A percentile compares a stretch with the other conserved stretches of the same genome.
These are phyloP conservation scores for Phytophthora citricola DNA, from an alignment of 352 stramenopile genomes.

Conservation along the genomic window DNA sequence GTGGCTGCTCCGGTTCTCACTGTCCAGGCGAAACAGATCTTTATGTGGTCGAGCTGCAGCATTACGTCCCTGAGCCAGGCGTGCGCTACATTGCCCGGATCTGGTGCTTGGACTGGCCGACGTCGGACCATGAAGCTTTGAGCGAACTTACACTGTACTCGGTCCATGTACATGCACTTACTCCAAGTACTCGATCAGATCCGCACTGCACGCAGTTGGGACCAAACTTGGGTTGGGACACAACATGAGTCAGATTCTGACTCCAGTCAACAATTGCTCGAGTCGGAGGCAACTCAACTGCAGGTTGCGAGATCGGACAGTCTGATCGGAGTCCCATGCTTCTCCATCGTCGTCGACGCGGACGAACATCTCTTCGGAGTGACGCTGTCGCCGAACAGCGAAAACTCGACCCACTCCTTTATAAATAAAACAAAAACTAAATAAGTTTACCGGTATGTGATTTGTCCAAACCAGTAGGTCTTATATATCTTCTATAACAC, in stretches of 20 bases:
- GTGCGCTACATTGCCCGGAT: not conserved
- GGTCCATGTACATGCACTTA: not conserved
- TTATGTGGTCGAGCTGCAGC: not conserved
- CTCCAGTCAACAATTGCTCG: slow-evolving; percentile 19
- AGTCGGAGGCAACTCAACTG: slow-evolving; percentile 9
- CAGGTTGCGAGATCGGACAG: slow-evolving; percentile 4
- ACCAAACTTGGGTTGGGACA: not conserved
- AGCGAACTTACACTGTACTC: no score
- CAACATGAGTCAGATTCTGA: not conserved
- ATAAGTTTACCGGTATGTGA: not conserved
- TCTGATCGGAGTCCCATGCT: not conserved
- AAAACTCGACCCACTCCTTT: no score
- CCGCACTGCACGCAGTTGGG: no score
- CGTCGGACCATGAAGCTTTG: slow-evolving; percentile 5
- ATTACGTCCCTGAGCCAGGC: slow-evolving; percentile 9
- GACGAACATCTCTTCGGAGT: not conserved
- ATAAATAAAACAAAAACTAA: no score
- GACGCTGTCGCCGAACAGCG: no score
- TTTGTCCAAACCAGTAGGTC: not conserved
- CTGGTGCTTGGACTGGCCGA: not conserved
- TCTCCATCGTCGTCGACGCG: slow-evolving; percentile 4
- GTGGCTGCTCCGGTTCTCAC: not conserved
- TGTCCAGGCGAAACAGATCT: not conserved
- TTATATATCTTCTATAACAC: not conserved
- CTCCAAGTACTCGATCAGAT: not conserved